Percentiles rank a stretch among this genome's conserved stretches.
Conservation (phyloP, 257 asterid genomes). For the Ehretia macrophylla region DNA sequence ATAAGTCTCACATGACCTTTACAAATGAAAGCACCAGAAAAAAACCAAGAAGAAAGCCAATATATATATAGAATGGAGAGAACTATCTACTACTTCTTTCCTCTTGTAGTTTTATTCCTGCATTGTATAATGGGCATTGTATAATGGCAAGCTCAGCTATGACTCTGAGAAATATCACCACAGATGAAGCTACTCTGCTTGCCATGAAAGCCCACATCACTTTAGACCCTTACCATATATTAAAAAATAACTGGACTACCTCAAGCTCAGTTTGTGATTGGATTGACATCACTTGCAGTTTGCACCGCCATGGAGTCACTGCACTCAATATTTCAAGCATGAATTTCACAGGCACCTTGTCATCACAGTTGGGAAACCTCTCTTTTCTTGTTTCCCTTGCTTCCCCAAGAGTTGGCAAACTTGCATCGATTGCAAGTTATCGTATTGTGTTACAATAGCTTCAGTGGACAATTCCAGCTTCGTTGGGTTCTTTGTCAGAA, state of each 20-base stretch:
- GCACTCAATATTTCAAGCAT: not conserved
- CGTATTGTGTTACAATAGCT: slow-evolving; percentile 4
- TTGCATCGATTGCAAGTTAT: slow-evolving; percentile 11
- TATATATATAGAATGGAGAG: too few species aligned
- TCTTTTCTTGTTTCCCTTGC: slow-evolving; percentile 14
- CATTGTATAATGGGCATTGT: too few species aligned
- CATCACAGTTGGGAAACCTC: slow-evolving; percentile 13
- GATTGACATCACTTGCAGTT: slow-evolving; percentile 8
- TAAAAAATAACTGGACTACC: slow-evolving; percentile 1
- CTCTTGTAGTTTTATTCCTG: too few species aligned
- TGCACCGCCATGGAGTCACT: not conserved
- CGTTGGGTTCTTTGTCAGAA: slow-evolving; percentile 6
- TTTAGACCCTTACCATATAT: slow-evolving; percentile 2
- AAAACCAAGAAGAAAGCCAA: too few species aligned
- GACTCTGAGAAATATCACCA: too few species aligned
- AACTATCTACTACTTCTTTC: too few species aligned
- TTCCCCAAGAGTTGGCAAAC: slow-evolving; percentile 1
- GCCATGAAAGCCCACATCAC: not conserved
- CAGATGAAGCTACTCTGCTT: not conserved
- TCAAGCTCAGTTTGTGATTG: slow-evolving; percentile 4
- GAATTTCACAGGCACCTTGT: not conserved
- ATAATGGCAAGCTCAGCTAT: too few species aligned
- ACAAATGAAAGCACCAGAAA: too few species aligned
- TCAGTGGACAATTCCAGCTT: slow-evolving; percentile 20
- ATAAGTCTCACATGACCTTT: too few species aligned